phyloP scores from a whole-genome alignment of 495 filamentous ascomycete genomes.

The Daldinia childiae region DNA sequence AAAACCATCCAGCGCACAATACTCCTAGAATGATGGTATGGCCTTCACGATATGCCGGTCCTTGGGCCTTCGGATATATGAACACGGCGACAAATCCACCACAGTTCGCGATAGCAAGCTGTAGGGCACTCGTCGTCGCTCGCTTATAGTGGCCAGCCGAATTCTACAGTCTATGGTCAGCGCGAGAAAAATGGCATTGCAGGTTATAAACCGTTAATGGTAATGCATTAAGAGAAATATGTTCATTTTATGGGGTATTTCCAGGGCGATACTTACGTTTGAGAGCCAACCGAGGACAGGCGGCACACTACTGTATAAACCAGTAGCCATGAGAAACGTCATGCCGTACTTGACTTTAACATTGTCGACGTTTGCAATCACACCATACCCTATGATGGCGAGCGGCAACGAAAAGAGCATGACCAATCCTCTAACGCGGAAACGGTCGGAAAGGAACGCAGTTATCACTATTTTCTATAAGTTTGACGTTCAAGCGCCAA shows the following conservation, averaged over 20 bases:
- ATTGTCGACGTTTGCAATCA: constrained; percentile 64
- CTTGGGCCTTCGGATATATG: constrained; percentile 64
- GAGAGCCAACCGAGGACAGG: constrained; percentile 76
- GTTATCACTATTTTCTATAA: constrained; percentile 46
- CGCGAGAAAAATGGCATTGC: neutral
- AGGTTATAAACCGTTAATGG: neutral
- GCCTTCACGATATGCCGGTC: constrained; percentile 58
- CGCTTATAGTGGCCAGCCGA: constrained; percentile 59
- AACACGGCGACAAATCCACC: constrained; percentile 66
- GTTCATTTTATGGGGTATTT: neutral
- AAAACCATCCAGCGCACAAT: constrained; percentile 68
- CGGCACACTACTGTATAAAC: constrained; percentile 81
- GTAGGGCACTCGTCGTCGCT: constrained; percentile 55
- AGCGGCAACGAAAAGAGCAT: constrained; percentile 57
- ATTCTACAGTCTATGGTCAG: constrained; percentile 42
- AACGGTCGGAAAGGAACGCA: constrained; percentile 57
- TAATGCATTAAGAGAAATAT: neutral
- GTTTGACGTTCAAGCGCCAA: constrained; percentile 39
- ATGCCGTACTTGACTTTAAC: constrained; percentile 76
- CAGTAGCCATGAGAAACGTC: constrained; percentile 73
- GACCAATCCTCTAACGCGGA: constrained; percentile 54
- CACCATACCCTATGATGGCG: constrained; percentile 72
- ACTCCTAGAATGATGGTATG: constrained; percentile 69
- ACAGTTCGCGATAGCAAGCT: constrained; percentile 60
- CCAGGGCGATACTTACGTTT: constrained; percentile 44